Evolutionary conservation across 2,329 filamentous ascomycete genomes (phyloP).

Genomic region (Lasiodiplodia citricola): DNA sequence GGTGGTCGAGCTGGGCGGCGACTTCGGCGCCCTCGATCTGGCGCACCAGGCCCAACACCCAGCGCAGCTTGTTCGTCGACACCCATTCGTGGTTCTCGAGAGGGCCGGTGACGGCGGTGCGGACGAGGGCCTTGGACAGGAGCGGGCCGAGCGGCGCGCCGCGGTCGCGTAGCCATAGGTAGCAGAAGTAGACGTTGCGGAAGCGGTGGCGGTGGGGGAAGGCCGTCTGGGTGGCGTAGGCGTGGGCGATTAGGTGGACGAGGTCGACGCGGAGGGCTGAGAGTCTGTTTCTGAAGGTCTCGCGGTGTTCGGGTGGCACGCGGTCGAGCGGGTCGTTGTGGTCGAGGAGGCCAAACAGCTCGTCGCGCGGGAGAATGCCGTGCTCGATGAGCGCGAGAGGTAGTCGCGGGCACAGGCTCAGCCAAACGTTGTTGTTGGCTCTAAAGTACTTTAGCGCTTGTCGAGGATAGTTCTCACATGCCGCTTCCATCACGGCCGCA

Average conservation of each 20-base stretch:
- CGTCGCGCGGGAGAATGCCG: conserved; percentile 14
- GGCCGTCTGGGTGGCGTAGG: neutral
- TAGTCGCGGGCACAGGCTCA: conserved; percentile 16
- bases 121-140: conserved; percentile 23
- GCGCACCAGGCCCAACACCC: conserved; percentile 11
- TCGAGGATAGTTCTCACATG: neutral
- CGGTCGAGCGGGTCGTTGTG: neutral
- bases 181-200: conserved; percentile 26
- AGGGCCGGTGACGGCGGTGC: conserved; percentile 6
- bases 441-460: conserved; percentile 15
- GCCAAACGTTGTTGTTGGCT: neutral
- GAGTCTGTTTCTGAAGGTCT: neutral
- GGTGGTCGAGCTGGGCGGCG: neutral
- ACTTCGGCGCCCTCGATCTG: conserved; percentile 2
- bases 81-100: conserved; percentile 26
- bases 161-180: conserved; percentile 13
- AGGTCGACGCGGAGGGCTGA: conserved; percentile 9
- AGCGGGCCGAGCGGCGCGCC: conserved; percentile 5
- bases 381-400: conserved; percentile 20
- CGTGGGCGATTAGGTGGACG: conserved; percentile 20
- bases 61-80: neutral
- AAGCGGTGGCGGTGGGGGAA: conserved; percentile 9
- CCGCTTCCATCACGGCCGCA: conserved; percentile 1
- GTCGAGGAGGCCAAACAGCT: conserved; percentile 12
- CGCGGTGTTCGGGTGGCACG: neutral